Evolutionary conservation across 768 basidiomycete genomes (phyloP).

Genomic region (Lactarius hatsudake): DNA sequence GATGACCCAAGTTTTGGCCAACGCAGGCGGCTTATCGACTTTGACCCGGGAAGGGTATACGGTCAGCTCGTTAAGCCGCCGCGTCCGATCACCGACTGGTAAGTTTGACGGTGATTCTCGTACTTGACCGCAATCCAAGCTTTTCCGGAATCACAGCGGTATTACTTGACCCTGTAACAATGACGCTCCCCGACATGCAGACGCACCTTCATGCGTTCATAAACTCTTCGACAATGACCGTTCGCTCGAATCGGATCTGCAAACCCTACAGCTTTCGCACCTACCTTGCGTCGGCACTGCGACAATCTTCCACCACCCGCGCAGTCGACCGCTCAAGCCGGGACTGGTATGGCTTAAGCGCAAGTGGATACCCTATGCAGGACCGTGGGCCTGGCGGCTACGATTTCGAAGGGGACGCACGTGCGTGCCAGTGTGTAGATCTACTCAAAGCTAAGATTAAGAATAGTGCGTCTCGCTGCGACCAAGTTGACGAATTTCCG

Average conservation of each 20-base stretch:
- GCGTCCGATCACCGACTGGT: background rate
- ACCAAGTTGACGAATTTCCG: background rate
- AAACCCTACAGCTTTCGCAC: constrained; percentile 82
- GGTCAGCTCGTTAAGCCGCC: background rate
- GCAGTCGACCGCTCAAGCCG: constrained; percentile 90
- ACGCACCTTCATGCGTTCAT: constrained; percentile 56
- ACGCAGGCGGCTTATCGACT: background rate
- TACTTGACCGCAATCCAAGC: constrained; percentile 37
- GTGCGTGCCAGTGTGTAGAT: constrained; percentile 87
- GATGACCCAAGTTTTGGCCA: background rate
- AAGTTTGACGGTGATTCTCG: background rate
- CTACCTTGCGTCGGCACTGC: constrained; percentile 90
- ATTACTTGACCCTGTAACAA: constrained; percentile 63
- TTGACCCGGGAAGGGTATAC: background rate
- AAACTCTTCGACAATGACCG: constrained; percentile 79
- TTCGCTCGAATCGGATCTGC: constrained; percentile 91
- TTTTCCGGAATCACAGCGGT: constrained; percentile 66
- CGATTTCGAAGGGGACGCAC: constrained; percentile 91
- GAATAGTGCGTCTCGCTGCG: constrained; percentile 24
- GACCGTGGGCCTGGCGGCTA: constrained; percentile 80
- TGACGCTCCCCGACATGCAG: constrained; percentile 79
- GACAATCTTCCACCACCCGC: constrained; percentile 85
- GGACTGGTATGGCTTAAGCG: constrained; percentile 89
- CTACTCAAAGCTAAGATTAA: constrained; percentile 75
- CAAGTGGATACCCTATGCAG: constrained; percentile 97